phyloP scores from a whole-genome alignment of 129 eudicot genomes.

The Kitagawia praeruptora region DNA sequence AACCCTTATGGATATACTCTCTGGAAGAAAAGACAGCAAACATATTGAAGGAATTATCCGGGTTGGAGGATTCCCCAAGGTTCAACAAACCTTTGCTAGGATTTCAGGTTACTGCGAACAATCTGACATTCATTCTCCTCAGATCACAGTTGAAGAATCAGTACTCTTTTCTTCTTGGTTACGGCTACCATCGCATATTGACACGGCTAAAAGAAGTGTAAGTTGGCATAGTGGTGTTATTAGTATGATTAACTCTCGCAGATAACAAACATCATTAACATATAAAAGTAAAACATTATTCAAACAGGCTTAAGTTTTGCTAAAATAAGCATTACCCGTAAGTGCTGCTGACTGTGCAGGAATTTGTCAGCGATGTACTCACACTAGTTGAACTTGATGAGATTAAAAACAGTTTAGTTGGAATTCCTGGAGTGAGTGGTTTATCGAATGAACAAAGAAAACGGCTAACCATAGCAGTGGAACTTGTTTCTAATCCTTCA shows the following conservation, averaged over 20 bases:
- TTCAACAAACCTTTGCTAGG: slow-evolving; percentile 42
- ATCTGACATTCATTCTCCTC: slow-evolving; percentile 44
- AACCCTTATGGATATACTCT: slow-evolving; percentile 45
- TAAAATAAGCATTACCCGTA: neutral
- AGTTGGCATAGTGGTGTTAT: slow-evolving; percentile 8
- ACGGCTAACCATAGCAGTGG: slow-evolving; percentile 45
- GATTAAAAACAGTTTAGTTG: slow-evolving; percentile 33
- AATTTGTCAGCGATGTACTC: slow-evolving; percentile 37
- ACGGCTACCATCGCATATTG: slow-evolving; percentile 22
- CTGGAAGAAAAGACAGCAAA: slow-evolving; percentile 48
- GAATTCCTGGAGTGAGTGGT: slow-evolving; percentile 40
- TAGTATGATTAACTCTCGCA: no score
- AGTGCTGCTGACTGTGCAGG: slow-evolving; percentile 14
- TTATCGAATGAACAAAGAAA: slow-evolving; percentile 49
- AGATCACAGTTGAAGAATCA: slow-evolving; percentile 50
- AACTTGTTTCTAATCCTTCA: slow-evolving; percentile 48
- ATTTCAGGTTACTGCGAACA: slow-evolving; percentile 55
- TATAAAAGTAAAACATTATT: neutral
- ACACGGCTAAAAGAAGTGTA: neutral
- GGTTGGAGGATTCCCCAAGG: slow-evolving; percentile 44
- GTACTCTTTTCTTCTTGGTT: slow-evolving; percentile 39
- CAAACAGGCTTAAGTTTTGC: neutral
- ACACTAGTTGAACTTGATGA: slow-evolving; percentile 31
- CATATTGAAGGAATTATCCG: slow-evolving; percentile 39
- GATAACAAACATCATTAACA: neutral